Conservation (phyloP, 495 filamentous ascomycete genomes). For the Penicillium chermesinum region DNA sequence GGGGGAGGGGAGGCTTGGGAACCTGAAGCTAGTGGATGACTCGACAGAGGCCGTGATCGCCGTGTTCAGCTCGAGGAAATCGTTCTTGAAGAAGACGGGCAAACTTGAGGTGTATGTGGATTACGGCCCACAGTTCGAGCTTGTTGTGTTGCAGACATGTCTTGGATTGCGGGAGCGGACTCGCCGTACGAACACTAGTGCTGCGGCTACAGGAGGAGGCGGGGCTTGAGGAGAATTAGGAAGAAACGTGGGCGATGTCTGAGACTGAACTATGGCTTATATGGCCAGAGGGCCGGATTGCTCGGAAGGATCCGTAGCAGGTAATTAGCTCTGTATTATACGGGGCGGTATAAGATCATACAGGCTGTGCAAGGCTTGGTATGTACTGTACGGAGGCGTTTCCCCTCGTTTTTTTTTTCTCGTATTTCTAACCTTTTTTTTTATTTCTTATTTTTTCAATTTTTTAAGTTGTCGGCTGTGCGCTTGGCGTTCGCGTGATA, state of each 20-base stretch:
- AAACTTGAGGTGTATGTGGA: constrained; percentile 18
- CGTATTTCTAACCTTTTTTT: not conserved
- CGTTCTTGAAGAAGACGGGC: constrained; percentile 10
- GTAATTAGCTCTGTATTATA: too few relatives aligned
- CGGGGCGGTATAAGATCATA: too few relatives aligned
- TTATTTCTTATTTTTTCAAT: not conserved
- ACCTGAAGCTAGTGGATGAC: constrained; percentile 19
- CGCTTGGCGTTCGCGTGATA: constrained; percentile 7
- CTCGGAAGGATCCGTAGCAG: too few relatives aligned
- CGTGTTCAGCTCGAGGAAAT: constrained; percentile 21
- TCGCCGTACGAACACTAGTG: constrained; percentile 1
- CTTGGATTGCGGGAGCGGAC: constrained; percentile 19
- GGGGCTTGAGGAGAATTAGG: constrained; percentile 6
- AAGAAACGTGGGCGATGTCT: not conserved
- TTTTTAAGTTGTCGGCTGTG: too few relatives aligned
- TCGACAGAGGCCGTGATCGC: constrained; percentile 16
- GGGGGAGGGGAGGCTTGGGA: constrained; percentile 11
- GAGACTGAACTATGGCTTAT: too few relatives aligned
- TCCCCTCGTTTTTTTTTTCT: too few relatives aligned
- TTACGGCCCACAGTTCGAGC: constrained; percentile 14
- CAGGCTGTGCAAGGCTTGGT: too few relatives aligned
- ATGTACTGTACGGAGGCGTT: too few relatives aligned
- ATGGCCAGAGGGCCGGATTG: too few relatives aligned
- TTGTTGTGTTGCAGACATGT: constrained; percentile 20
- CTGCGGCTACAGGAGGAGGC: constrained; percentile 2